Evolutionary conservation across 2,329 filamentous ascomycete species (phyloP).

Genomic region (Paecilomyces variotii): DNA sequence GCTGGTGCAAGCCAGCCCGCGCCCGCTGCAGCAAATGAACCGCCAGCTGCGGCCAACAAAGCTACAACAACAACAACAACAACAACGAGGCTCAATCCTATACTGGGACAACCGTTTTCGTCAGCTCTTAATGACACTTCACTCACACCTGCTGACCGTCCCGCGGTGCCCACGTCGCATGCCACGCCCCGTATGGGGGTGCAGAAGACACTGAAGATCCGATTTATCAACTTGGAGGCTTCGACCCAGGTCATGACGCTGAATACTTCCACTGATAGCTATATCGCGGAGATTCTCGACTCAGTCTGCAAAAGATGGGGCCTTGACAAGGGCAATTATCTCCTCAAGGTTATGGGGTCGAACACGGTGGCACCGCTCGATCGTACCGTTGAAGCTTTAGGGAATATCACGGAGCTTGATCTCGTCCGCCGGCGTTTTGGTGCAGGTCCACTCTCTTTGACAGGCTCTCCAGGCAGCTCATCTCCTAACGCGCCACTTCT

Average conservation of each 20-base stretch:
- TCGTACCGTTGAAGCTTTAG: conserved; percentile 57
- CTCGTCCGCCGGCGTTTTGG: conserved; percentile 56
- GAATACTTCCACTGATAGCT: conserved; percentile 56
- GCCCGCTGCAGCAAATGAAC: conserved; percentile 11
- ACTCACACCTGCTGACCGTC: conserved; percentile 39
- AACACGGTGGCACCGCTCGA: conserved; percentile 57
- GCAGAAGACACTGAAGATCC: conserved; percentile 51
- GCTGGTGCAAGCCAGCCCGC: conserved; percentile 16
- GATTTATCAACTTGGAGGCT: conserved; percentile 54
- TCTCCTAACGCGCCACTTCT: conserved; percentile 59
- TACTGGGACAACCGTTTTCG: conserved; percentile 38
- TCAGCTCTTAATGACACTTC: conserved; percentile 39
- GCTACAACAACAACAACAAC: conserved; percentile 16
- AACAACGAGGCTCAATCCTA: conserved; percentile 27
- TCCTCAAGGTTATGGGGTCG: conserved; percentile 56
- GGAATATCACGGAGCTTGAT: conserved; percentile 52
- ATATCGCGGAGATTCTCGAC: conserved; percentile 60
- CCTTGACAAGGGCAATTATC: conserved; percentile 56
- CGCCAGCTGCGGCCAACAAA: conserved; percentile 14
- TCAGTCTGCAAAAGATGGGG: conserved; percentile 54
- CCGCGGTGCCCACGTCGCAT: conserved; percentile 35
- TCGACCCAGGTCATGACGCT: conserved; percentile 46
- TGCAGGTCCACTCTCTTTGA: conserved; percentile 47
- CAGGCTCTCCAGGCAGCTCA: conserved; percentile 53
- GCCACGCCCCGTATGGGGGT: conserved; percentile 49